A percentile compares a stretch with the other conserved stretches of the same genome.
Evolutionary conservation across 257 asterid species (phyloP).

Genomic region (Prunella vulgaris): DNA sequence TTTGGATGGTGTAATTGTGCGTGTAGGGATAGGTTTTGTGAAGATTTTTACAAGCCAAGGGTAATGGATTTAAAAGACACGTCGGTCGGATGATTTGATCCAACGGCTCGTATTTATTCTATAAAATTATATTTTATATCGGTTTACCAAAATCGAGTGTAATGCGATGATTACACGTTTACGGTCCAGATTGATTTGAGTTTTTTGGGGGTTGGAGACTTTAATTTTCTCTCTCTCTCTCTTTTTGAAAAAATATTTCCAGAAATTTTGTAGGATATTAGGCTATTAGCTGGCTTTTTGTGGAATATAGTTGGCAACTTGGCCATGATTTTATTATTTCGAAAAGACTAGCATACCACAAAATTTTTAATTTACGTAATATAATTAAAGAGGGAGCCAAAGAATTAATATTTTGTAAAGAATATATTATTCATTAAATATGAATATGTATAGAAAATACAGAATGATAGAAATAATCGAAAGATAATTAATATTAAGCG

Average conservation of each 20-base stretch:
- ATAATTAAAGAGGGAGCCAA: no score
- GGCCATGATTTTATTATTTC: neutral
- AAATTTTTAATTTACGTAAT: neutral
- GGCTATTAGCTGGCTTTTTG: constrained; percentile 27
- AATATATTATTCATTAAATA: no score
- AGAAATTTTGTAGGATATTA: neutral
- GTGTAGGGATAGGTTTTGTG: constrained; percentile 43
- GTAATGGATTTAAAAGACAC: neutral
- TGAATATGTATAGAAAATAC: no score
- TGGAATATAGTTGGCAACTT: neutral
- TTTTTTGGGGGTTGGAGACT: neutral
- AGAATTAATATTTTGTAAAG: no score
- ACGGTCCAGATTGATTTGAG: constrained; percentile 27
- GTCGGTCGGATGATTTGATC: constrained; percentile 26
- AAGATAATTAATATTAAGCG: no score
- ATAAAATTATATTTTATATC: constrained; percentile 1
- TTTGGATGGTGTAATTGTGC: constrained; percentile 20
- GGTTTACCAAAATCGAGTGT: neutral
- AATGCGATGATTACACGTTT: neutral
- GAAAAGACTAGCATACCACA: constrained; percentile 14
- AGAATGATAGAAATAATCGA: no score
- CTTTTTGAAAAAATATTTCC: neutral
- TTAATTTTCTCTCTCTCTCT: neutral
- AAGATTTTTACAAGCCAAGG: constrained; percentile 31
- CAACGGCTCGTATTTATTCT: constrained; percentile 22